phyloP scores from a whole-genome alignment of 257 asterid genomes.

The Parsonsia alboflavescens region DNA sequence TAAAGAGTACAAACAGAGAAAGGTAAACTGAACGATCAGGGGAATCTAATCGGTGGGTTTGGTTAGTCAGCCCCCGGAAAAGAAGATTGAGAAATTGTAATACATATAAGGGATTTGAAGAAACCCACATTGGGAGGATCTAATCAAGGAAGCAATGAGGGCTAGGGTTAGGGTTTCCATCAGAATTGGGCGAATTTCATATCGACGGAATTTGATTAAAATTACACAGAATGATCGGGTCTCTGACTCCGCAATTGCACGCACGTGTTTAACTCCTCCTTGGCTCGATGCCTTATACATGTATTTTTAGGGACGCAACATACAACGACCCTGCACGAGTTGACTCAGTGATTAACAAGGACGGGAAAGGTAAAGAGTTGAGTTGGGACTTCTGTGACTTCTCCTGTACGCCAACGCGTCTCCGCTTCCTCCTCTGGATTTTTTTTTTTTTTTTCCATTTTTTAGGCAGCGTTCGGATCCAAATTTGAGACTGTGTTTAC shows the following conservation, averaged over 20 bases:
- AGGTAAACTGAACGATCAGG: constrained; percentile 18
- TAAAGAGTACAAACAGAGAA: constrained; percentile 17
- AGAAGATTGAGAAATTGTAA: constrained; percentile 24
- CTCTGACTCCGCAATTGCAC: constrained; percentile 16
- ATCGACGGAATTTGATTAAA: constrained; percentile 29
- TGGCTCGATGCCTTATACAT: background rate
- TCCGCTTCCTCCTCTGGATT: background rate
- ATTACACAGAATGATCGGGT: constrained; percentile 30
- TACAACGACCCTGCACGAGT: background rate
- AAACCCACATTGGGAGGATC: constrained; percentile 33
- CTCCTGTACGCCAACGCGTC: background rate
- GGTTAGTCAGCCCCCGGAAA: constrained; percentile 49
- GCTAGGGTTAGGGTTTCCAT: constrained; percentile 58
- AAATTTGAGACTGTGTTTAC: too few relatives aligned
- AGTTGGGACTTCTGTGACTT: background rate
- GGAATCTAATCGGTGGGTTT: constrained; percentile 19
- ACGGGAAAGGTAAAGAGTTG: background rate
- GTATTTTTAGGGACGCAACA: background rate
- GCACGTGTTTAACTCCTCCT: constrained; percentile 11
- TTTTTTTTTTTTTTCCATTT: too few relatives aligned
- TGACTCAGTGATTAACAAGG: constrained; percentile 1
- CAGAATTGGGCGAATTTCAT: constrained; percentile 46
- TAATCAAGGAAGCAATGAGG: constrained; percentile 25
- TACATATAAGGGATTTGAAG: constrained; percentile 19
- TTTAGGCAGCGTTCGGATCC: too few relatives aligned